These are phyloP conservation scores for Yamadazyma akitaensis DNA, from an alignment of 805 yeast genomes.

Conservation along the genomic window DNA sequence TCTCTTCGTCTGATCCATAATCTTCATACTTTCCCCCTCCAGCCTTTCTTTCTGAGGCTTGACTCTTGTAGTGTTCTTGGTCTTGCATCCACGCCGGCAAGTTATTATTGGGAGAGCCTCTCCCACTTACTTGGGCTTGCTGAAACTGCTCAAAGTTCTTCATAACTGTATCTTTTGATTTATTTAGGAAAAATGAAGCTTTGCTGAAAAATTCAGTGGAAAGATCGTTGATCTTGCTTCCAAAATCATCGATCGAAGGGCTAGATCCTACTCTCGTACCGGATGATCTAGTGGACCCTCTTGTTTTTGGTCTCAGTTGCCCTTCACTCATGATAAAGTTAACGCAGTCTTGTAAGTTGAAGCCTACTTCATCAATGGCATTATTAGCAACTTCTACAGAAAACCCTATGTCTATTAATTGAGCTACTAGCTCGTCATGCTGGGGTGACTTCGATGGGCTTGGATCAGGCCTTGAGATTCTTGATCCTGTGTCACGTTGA, in stretches of 20 bases:
- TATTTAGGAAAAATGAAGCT: conserved; percentile 56
- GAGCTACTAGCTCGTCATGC: conserved; percentile 57
- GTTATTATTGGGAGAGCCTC: conserved; percentile 17
- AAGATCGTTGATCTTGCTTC: conserved; percentile 46
- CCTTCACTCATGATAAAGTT: conserved; percentile 53
- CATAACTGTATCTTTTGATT: conserved; percentile 58
- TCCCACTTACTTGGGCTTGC: conserved; percentile 13
- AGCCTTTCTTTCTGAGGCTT: conserved; percentile 30
- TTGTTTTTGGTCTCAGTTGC: conserved; percentile 2
- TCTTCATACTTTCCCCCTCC: conserved; percentile 38
- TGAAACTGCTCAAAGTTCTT: conserved; percentile 62
- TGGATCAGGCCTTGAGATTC: background rate
- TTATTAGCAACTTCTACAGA: conserved; percentile 53
- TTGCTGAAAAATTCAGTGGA: conserved; percentile 55
- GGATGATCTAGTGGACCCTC: background rate
- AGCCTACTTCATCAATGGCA: conserved; percentile 59
- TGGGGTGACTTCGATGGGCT: conserved; percentile 7
- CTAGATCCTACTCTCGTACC: conserved; percentile 4
- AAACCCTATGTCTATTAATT: conserved; percentile 78
- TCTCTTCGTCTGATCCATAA: conserved; percentile 48
- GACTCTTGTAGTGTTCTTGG: conserved; percentile 42
- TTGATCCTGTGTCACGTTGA: background rate
- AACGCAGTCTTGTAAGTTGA: conserved; percentile 63
- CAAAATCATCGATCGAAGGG: conserved; percentile 18
- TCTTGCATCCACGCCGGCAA: conserved; percentile 77